Evolutionary conservation across 225 moss, liverwort and hornwort species (phyloP), one percentile per base, ranked within the genome.

Genomic region (Bryoerythrophyllum caledonicum): DNA sequence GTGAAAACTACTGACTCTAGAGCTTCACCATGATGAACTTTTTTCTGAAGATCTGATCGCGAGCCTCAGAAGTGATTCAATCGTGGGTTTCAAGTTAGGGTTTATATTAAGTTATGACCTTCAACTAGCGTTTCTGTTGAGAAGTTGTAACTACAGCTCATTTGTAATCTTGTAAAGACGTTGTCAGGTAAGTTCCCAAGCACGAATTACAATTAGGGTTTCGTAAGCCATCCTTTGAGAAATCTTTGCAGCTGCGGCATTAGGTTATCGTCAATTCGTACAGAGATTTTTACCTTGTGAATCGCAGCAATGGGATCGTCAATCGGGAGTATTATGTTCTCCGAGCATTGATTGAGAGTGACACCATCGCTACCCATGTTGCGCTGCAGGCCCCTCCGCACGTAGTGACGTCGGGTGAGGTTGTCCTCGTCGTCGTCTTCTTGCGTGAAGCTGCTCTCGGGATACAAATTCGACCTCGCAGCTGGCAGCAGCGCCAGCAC

Each of bases 371-470:
- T 56, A 56, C 30, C 34, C 34, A 34, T 35, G 74, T 52, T 78
- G 11, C 82, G 78, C 32, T 32, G 32, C 24, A 30, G 27, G 41
- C 82, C 78, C 71, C 82, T 66, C 58, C 82, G 78, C 64, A 78
- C 71, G 34, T 79, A 82, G 38, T 82, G 38, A 10, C 38, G 78
- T 54, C 78, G 64, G 14, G 78, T 78, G 51, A 28, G 71, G 65
- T 40, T 78, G 35, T 74, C 74, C 52, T 78, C 82, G 71, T 64
- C 74, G 43, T 78, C 74, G 20, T 73, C 82, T 6, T 70, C 65
- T 32, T 76, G 74, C 7, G 55, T 37, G 61, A 38, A 74, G 53
- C 73, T 61, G 53, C 52, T 41, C 28, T 52, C 73, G 14, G 24
- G 74, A 74, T 55, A 41, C 48, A 49, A 17, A 61, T 51, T 56